phyloP scores from a whole-genome alignment of 2,329 filamentous ascomycete species.

The Fusarium austroafricanum region DNA sequence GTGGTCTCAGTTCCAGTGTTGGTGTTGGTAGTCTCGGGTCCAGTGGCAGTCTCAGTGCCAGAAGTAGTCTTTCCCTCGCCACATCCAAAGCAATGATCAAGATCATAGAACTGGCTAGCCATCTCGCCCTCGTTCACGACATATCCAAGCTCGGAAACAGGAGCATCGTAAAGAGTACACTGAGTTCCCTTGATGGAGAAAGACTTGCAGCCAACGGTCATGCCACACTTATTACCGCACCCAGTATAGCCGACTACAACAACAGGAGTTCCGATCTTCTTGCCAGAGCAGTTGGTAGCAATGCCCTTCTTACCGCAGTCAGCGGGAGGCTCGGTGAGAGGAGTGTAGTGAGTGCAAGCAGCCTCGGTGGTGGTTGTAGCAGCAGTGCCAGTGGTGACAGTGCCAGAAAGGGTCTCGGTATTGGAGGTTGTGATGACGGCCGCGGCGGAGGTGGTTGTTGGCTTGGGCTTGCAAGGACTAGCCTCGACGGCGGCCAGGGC shows the following conservation, averaged over 20 bases:
- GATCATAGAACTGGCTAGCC: slow-evolving; percentile 24
- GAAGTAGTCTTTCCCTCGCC: slow-evolving; percentile 20
- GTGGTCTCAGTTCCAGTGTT: background rate
- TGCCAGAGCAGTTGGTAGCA: slow-evolving; percentile 8
- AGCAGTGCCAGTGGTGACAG: slow-evolving; percentile 1
- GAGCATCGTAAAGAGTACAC: slow-evolving; percentile 21
- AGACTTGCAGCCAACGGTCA: slow-evolving; percentile 33
- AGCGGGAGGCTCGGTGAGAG: background rate
- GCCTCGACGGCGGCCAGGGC: slow-evolving; percentile 31
- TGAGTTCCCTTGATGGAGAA: slow-evolving; percentile 17
- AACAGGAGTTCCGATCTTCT: slow-evolving; percentile 1
- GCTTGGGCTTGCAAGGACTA: slow-evolving; percentile 34
- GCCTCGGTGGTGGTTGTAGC: slow-evolving; percentile 26
- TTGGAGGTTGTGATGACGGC: too few relatives aligned
- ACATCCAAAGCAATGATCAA: slow-evolving; percentile 33
- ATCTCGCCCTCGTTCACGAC: background rate
- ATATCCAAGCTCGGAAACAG: slow-evolving; percentile 2
- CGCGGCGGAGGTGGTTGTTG: background rate
- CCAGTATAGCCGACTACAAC: background rate
- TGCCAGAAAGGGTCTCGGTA: too few relatives aligned
- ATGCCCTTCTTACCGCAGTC: slow-evolving; percentile 20
- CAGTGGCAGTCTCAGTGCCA: slow-evolving; percentile 10
- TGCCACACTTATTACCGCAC: slow-evolving; percentile 30
- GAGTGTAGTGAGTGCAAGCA: slow-evolving; percentile 27
- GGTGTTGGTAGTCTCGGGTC: background rate